Base-by-base conservation (phyloP, 2,329 filamentous ascomycete species). In the Aaosphaeria arxii region DNA sequence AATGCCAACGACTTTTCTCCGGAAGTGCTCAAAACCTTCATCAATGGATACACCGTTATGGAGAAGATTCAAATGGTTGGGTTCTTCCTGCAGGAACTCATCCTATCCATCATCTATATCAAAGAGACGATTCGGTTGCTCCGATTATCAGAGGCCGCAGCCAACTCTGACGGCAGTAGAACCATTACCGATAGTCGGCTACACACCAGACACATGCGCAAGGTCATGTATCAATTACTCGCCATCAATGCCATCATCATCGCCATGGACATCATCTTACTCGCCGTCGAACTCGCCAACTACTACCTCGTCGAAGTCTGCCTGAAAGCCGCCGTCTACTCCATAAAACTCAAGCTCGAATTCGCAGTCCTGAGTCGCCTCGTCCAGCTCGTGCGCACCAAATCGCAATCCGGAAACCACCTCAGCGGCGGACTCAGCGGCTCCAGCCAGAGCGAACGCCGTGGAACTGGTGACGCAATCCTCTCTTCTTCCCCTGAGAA, bases 271-370 rank as follows among this genome's bases (percentile, higher is more conserved):
- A 45, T 62, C 7, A 59, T 56, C 1, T 46, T 69, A 1, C 49
- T 69, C 3, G 52, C 47, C 5, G 55, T 66, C 44, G 64, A 67
- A 42, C 67, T 63, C 38, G 59, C 63, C 4, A 66, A 69, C 29
- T 47, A 65, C 1, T 67, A 68, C 40, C 46, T 67, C n/a, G 62
- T 69, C 17, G 56, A 68, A 48, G 65, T 63, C 6, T 68, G 69
- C 1, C 54, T 73, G 3, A 75, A 75, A 50, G 69, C 63, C 24
- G 70, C 73, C 17, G 68, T 74, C 5, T 77, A 76, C 58, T 70
- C 66, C 40, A 61, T 76, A 54, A 77, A 77, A 54, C 68, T 80
- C 38, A 79, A 80, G 50, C 71, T 81, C n/a, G 81, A 84, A 61
- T 76, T 77, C 51, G 75, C 78, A 11, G 75, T 84, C 38, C 67